phyloP scores from a whole-genome alignment of 805 yeast genomes.

The Soucietia sequanensis region DNA sequence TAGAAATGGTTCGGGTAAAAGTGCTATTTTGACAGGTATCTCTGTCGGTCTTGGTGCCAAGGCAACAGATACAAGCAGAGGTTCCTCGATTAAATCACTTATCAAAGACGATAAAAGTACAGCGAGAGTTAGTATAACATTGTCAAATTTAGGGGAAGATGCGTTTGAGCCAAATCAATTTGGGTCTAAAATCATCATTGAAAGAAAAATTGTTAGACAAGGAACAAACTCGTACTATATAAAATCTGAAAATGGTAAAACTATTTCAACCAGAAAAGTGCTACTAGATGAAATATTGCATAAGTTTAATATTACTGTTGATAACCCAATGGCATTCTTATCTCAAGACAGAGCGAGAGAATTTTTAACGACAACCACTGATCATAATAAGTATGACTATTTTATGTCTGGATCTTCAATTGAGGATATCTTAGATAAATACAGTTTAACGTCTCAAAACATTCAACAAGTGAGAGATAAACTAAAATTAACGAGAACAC shows the following conservation, averaged over 20 bases:
- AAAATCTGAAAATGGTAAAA: conserved; percentile 49
- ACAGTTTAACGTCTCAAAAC: conserved; percentile 30
- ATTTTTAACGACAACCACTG: conserved; percentile 75
- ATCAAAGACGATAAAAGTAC: conserved; percentile 73
- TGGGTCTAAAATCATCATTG: conserved; percentile 70
- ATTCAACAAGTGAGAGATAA: conserved; percentile 28
- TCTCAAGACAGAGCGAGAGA: conserved; percentile 94
- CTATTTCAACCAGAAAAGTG: conserved; percentile 58
- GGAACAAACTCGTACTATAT: conserved; percentile 56
- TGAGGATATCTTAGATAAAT: conserved; percentile 60
- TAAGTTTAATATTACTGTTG: conserved; percentile 73
- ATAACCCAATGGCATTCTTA: conserved; percentile 87
- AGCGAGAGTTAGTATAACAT: conserved; percentile 64
- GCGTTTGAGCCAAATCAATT: conserved; percentile 62
- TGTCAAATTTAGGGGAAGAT: conserved; percentile 65
- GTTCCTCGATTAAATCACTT: conserved; percentile 62
- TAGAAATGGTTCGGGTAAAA: conserved; percentile 87
- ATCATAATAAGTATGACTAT: conserved; percentile 66
- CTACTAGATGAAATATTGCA: conserved; percentile 68
- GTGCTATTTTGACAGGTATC: conserved; percentile 84
- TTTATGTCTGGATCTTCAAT: conserved; percentile 81
- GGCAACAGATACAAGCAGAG: conserved; percentile 86
- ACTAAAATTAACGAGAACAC: conserved; percentile 22
- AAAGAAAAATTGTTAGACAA: conserved; percentile 58
- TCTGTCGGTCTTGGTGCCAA: conserved; percentile 86